Evolutionary conservation across 2,329 filamentous ascomycete genomes (phyloP).

Genomic region (Helicocarpus griseus): DNA sequence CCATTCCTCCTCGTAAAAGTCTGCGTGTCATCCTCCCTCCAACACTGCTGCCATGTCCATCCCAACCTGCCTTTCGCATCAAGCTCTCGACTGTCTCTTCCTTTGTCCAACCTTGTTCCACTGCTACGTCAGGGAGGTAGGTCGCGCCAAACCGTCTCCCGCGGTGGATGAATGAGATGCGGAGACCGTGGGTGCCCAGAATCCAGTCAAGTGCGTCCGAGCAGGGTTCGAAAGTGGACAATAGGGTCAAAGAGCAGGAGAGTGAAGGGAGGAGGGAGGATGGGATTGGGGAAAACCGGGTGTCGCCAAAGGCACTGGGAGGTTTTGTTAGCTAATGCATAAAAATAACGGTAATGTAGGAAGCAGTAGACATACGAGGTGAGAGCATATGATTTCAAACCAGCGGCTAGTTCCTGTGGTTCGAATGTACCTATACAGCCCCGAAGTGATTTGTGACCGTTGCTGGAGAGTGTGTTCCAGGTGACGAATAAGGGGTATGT

Average conservation of each 20-base stretch:
- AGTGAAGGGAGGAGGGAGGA: slow-evolving; percentile 37
- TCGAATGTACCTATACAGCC: slow-evolving; percentile 97
- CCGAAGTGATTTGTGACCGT: slow-evolving; percentile 58
- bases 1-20: slow-evolving; percentile 34
- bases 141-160: slow-evolving; percentile 70
- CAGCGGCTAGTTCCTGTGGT: slow-evolving; percentile 59
- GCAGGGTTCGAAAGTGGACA: slow-evolving; percentile 75
- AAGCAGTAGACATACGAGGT: slow-evolving; percentile 51
- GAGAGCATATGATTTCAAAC: slow-evolving; percentile 70
- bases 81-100: slow-evolving; percentile 83
- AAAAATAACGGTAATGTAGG: slow-evolving; percentile 6
- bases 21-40: slow-evolving; percentile 25
- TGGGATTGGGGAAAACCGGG: slow-evolving; percentile 51
- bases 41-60: slow-evolving; percentile 39
- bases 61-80: slow-evolving; percentile 93
- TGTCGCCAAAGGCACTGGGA: slow-evolving; percentile 52
- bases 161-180: slow-evolving; percentile 71
- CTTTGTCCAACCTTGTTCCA: slow-evolving; percentile 89
- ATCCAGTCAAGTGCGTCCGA: slow-evolving; percentile 72
- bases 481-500: slow-evolving; percentile 78
- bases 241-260: slow-evolving; percentile 61
- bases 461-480: slow-evolving; percentile 67
- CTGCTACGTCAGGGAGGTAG: slow-evolving; percentile 83
- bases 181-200: slow-evolving; percentile 74
- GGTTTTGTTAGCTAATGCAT: background rate